Conservation (phyloP, 768 basidiomycete genomes). For the Xerocomellus dryophilus region DNA sequence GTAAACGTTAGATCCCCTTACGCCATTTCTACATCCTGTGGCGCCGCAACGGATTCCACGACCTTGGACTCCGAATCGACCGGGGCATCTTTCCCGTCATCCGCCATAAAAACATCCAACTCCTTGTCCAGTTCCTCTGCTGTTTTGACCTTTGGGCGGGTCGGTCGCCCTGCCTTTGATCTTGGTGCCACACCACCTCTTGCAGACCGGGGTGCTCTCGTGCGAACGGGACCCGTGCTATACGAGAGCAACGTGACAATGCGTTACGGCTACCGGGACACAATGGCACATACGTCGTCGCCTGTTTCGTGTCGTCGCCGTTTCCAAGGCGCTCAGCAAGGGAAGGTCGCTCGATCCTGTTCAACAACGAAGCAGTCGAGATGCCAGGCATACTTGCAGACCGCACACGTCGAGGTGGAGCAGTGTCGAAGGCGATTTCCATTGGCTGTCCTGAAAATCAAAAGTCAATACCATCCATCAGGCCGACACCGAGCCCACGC, state of each 20-base stretch:
- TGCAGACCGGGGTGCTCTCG: constrained; percentile 26
- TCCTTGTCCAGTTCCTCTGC: constrained; percentile 86
- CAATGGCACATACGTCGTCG: constrained; percentile 16
- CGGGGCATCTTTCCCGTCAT: constrained; percentile 35
- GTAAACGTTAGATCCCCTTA: constrained; percentile 21
- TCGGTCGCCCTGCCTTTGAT: constrained; percentile 31
- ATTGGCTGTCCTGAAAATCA: constrained; percentile 70
- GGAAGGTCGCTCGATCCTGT: constrained; percentile 72
- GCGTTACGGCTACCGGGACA: not conserved
- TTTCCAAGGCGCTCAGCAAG: constrained; percentile 61
- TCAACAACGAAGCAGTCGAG: constrained; percentile 59
- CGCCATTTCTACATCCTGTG: constrained; percentile 56
- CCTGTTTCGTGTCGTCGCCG: constrained; percentile 35
- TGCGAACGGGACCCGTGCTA: constrained; percentile 46
- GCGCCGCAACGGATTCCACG: constrained; percentile 5
- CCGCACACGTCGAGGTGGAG: constrained; percentile 45
- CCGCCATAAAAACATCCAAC: constrained; percentile 82
- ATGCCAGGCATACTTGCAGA: constrained; percentile 43
- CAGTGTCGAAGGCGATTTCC: constrained; percentile 59
- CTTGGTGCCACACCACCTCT: constrained; percentile 11
- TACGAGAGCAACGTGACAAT: not conserved
- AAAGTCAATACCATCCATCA: not conserved
- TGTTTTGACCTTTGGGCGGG: constrained; percentile 59
- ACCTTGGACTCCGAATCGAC: constrained; percentile 18
- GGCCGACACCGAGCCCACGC: not conserved